Conservation (phyloP, 2,329 filamentous ascomycete species). For the Pyricularia pennisetigena region DNA sequence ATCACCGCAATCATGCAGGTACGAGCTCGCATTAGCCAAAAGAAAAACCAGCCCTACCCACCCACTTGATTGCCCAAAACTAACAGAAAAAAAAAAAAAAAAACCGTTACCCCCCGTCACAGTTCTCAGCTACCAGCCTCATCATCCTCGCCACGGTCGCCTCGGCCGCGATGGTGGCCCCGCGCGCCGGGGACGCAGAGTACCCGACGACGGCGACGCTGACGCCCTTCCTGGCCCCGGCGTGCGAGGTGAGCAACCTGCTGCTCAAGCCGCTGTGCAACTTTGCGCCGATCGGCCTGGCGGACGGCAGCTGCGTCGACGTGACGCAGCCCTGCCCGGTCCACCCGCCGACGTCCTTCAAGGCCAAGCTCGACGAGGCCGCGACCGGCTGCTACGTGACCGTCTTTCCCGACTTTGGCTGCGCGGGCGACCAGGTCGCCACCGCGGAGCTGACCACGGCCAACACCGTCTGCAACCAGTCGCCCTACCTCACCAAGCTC, state of each 20-base stretch:
- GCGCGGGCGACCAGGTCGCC: background rate
- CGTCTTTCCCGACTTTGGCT: background rate
- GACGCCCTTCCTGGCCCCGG: background rate
- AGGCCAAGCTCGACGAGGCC: background rate
- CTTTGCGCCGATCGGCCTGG: background rate
- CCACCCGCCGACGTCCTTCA: background rate
- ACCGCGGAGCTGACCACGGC: background rate
- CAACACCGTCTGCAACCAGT: background rate
- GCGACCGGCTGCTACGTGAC: background rate
- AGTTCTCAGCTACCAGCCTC: background rate
- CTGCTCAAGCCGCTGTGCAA: background rate
- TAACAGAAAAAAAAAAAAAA: too few species aligned
- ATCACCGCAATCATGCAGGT: too few species aligned
- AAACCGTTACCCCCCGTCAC: background rate
- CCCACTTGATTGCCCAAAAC: too few species aligned
- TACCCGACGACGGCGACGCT: background rate
- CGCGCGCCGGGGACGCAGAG: background rate
- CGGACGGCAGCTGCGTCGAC: background rate
- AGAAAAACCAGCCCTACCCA: too few species aligned
- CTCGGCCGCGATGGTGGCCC: background rate
- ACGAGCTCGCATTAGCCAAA: too few species aligned
- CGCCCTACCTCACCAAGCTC: background rate
- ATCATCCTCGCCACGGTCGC: background rate
- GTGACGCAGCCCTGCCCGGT: background rate
- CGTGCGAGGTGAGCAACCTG: background rate